Evolutionary conservation across 306 rosid species (phyloP), one percentile per base, ranked within the genome.

Genomic region (Corylus avellana): DNA sequence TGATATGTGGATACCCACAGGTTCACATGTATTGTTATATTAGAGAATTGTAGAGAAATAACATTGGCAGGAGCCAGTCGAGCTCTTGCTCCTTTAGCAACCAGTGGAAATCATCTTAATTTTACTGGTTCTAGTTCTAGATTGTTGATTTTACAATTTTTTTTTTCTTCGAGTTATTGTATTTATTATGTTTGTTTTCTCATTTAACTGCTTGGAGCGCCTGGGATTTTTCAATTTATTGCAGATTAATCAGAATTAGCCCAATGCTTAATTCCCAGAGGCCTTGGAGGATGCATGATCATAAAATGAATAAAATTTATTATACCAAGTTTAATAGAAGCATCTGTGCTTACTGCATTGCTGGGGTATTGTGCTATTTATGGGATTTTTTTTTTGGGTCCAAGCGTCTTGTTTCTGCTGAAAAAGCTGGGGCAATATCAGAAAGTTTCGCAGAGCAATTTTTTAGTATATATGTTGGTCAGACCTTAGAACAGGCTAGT

Each of bases 1-100:
- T 82, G 88, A 83, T 81, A 58, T 67, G 71, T 78, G 84, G 75
- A 73, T 67, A 48, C 64, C 48, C 25, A 54, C 86, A 54, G 80
- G 77, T 84, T 88, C 84, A 82, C 44, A 57, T 84, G 83, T 83
- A 62, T 83, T 73, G 79, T 79, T 85, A 54, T 66, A 78, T 74
- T 86, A 80, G 79, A 80, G 82, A 83, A 73, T 54, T 50, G 76
- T 77, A 77, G 87, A 74, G 85, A 73, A 75, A 88, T 80, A 81
- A 82, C 88, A 39, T 70, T 86, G 85, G 84, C 76, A 75, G 80
- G 74, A 42, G 77, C 72, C 75, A 76, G 67, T 44, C 17, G 74
- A 71, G 79, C 79, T 79, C 77, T 81, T 71, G 59, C 67, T 74
- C 75, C 79, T 16, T 57, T 70, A 70, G 56, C 78, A 58, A 74